phyloP scores from a whole-genome alignment of 345 rosid species.

The Aegle marmelos region DNA sequence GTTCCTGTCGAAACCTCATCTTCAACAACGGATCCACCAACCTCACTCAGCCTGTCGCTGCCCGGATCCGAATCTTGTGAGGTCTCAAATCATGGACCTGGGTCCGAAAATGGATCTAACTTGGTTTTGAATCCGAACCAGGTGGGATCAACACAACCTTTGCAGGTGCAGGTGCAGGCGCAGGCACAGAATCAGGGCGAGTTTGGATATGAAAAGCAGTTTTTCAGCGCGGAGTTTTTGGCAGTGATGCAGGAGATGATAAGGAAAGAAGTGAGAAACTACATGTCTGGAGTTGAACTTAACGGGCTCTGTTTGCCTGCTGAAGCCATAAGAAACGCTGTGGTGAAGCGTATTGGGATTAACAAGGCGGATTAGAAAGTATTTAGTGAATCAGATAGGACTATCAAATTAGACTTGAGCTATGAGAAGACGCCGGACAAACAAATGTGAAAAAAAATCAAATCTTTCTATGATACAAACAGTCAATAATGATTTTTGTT shows the following conservation, averaged over 20 bases:
- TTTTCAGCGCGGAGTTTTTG: conserved; percentile 60
- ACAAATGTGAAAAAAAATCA: not conserved
- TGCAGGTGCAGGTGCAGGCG: not conserved
- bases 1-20: conserved; percentile 39
- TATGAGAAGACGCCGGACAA: not conserved
- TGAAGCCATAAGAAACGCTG: conserved; percentile 55
- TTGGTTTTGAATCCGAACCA: conserved; percentile 2
- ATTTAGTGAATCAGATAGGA: not conserved
- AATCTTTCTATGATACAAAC: conserved; percentile 18
- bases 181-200: conserved; percentile 7
- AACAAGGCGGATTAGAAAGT: conserved; percentile 45
- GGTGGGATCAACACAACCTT: not conserved
- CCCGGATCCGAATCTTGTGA: conserved; percentile 58
- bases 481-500: conserved; percentile 40
- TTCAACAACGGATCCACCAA: conserved; percentile 46
- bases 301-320: conserved; percentile 44
- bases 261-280: conserved; percentile 61
- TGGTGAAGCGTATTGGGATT: conserved; percentile 66
- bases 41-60: conserved; percentile 58
- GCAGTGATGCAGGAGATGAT: conserved; percentile 73
- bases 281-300: conserved; percentile 61
- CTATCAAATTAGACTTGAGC: not conserved
- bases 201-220: conserved; percentile 41
- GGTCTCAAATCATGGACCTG: conserved; percentile 12
- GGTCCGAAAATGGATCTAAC: conserved; percentile 16